Evolutionary conservation across 83 land plant species (phyloP).

Genomic region (Larix sibirica): DNA sequence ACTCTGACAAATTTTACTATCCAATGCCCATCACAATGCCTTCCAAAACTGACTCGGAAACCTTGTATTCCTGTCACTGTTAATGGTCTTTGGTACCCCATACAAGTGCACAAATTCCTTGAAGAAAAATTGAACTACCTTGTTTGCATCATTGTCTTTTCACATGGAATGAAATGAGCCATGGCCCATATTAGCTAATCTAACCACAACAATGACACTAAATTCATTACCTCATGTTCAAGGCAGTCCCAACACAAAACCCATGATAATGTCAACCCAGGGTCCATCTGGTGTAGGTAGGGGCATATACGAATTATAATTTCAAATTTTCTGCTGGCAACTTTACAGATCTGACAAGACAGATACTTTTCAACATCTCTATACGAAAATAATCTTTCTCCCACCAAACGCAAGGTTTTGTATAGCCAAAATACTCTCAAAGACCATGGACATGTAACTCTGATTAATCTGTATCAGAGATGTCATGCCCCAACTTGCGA

Average conservation of each 20-base stretch:
- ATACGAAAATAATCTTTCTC: too few species aligned
- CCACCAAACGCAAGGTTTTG: too few species aligned
- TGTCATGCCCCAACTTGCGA: too few species aligned
- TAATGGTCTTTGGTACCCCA: constrained; percentile 17
- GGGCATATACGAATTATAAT: too few species aligned
- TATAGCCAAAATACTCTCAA: too few species aligned
- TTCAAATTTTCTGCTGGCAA: too few species aligned
- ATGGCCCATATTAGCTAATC: constrained; percentile 16
- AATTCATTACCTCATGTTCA: constrained; percentile 1
- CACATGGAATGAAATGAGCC: constrained; percentile 18
- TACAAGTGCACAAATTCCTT: constrained; percentile 16
- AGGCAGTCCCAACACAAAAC: constrained; percentile 13
- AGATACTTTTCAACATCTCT: too few species aligned
- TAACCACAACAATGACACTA: constrained; percentile 12
- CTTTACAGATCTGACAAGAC: too few species aligned
- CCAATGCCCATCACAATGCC: constrained; percentile 14
- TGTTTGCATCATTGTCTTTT: constrained; percentile 11
- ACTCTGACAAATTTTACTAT: background rate
- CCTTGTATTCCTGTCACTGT: constrained; percentile 13
- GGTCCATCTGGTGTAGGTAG: too few species aligned
- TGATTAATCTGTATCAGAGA: too few species aligned
- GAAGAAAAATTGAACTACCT: constrained; percentile 14
- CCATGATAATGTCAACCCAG: background rate
- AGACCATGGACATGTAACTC: too few species aligned
- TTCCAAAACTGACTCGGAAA: constrained; percentile 23